Percentiles rank a stretch among this genome's conserved stretches.
Conservation (phyloP, 768 basidiomycete species). For the Suillus variegatus region DNA sequence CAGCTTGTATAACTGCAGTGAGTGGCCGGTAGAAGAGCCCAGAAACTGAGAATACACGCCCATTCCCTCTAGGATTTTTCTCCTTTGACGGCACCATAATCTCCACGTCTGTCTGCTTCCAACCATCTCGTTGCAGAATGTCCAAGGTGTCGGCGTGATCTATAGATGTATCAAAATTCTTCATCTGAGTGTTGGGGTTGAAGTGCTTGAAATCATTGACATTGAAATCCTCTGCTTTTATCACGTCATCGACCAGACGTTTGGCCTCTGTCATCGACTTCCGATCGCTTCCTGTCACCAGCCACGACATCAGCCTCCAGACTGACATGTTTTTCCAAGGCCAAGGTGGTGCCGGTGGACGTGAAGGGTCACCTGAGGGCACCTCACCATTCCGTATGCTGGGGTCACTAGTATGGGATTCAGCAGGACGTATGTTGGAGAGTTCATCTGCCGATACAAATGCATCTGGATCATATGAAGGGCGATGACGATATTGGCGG, state of each 20-base stretch:
- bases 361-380: constrained; percentile 4
- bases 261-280: constrained; percentile 30
- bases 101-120: not conserved
- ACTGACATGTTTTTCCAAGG: constrained; percentile 15
- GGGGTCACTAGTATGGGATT: not conserved
- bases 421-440: not conserved
- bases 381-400: not conserved
- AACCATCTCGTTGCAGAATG: not conserved
- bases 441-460: not conserved
- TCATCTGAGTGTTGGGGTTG: not conserved
- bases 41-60: constrained; percentile 18
- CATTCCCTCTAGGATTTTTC: not conserved
- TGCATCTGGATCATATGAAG: constrained; percentile 10
- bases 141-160: not conserved
- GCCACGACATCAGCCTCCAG: constrained; percentile 34
- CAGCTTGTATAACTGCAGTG: constrained; percentile 20
- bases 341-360: not conserved
- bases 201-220: constrained; percentile 22
- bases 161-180: not conserved
- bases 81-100: not conserved
- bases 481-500: constrained; percentile 16
- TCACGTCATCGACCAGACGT: constrained; percentile 28
- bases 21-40: constrained; percentile 28
- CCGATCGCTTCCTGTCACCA: constrained; percentile 23
- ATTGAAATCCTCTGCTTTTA: constrained; percentile 25